phyloP scores from a whole-genome alignment of 2,329 filamentous ascomycete genomes.

The Diaporthe sp. region DNA sequence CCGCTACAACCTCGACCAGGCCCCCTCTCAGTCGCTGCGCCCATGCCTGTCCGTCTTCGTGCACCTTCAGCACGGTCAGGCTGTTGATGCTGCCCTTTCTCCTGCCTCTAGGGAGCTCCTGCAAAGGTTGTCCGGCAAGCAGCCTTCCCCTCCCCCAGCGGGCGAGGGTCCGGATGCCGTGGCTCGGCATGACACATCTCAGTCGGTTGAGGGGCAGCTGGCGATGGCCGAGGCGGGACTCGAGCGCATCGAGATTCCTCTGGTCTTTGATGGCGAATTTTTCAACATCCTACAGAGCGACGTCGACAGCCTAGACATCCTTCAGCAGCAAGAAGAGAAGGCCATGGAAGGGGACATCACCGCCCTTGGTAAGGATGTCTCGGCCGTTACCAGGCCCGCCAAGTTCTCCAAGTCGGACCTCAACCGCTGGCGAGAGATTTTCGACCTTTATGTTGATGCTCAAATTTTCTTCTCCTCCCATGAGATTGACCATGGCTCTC shows the following conservation, averaged over 20 bases:
- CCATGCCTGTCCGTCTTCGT: constrained; percentile 81
- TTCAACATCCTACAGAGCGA: constrained; percentile 82
- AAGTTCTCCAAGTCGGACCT: constrained; percentile 76
- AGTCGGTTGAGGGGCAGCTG: background rate
- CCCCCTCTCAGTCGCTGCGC: constrained; percentile 58
- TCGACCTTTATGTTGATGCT: constrained; percentile 84
- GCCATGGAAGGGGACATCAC: constrained; percentile 75
- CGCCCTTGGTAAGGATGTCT: constrained; percentile 74
- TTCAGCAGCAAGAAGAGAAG: constrained; percentile 77
- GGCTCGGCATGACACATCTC: background rate
- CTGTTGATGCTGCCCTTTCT: constrained; percentile 77
- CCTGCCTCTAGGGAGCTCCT: constrained; percentile 75
- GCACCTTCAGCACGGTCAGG: constrained; percentile 74
- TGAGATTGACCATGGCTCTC: constrained; percentile 77
- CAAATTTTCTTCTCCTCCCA: constrained; percentile 86
- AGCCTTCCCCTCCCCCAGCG: constrained; percentile 44
- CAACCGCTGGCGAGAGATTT: constrained; percentile 83
- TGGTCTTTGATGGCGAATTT: constrained; percentile 84
- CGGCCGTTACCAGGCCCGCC: constrained; percentile 74
- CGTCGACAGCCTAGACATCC: constrained; percentile 75
- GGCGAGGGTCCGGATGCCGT: background rate
- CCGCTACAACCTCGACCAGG: constrained; percentile 70
- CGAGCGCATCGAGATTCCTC: constrained; percentile 76
- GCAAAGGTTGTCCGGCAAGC: constrained; percentile 68
- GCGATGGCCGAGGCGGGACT: constrained; percentile 21